Evolutionary conservation across 106 monocot genomes (phyloP), one percentile per base, ranked within the genome.

Genomic region (Allium fistulosum): DNA sequence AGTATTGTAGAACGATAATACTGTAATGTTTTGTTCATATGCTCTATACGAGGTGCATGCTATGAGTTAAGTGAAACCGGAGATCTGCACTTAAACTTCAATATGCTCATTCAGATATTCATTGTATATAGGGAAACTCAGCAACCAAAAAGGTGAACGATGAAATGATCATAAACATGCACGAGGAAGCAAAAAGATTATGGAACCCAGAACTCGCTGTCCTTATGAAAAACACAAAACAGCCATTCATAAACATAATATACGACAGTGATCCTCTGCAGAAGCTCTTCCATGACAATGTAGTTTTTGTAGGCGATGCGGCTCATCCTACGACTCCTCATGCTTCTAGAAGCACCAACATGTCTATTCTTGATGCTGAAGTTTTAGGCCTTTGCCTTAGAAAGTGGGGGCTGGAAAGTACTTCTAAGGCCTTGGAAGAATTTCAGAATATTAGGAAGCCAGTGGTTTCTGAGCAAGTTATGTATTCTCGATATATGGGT

Each of bases 271-370:
- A 90, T 47, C 91, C 94, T 60, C 76, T 81, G 4, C 87, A 80
- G 1, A 65, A 59, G 53, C 76, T 94, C 2, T 73, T 67, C 64
- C 87, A 80, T 79, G 80, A 74, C 69, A 87, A 87, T 53, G 84
- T 90, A 18, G 87, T 87, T 4, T 73, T 94, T 56, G 79, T 94
- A 8, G 94, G 94, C 17, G 94, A 94, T 56, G 94, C 94, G 53
- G 90, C 82, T 17, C 94, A 94, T 57, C 94, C 94, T 0, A 90
- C 94, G 52, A 80, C 87, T 22, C 94, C 94, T 18, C 90, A 87
- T 63, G 86, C 90, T 6, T 57, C 82, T 67, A 69, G 94, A 69
- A 94, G 94, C 82, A 94, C 94, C 79, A 90, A 91, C 75, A 94
- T 91, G 94, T 88, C 91, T 45, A 57, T 68, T 13, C 68, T 68